phyloP scores from a whole-genome alignment of 768 basidiomycete genomes.

The Filobasidium floriforme region DNA sequence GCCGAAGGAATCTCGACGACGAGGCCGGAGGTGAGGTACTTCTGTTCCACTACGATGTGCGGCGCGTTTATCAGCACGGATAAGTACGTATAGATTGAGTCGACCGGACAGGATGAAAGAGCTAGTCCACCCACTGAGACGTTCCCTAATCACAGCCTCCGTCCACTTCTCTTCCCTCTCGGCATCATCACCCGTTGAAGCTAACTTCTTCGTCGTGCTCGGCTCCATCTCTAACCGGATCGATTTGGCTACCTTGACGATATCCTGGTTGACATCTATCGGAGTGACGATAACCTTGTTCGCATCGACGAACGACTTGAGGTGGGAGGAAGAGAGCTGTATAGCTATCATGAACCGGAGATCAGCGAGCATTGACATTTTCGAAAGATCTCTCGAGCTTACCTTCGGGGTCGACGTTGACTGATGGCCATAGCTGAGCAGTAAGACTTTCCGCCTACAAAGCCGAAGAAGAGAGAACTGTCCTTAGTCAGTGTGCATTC shows the following conservation, averaged over 20 bases:
- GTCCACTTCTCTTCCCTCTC: slow-evolving; percentile 32
- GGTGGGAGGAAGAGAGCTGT: slow-evolving; percentile 27
- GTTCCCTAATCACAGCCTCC: slow-evolving; percentile 32
- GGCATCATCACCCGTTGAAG: slow-evolving; percentile 3
- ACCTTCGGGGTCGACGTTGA: slow-evolving; percentile 33
- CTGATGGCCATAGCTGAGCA: slow-evolving; percentile 36
- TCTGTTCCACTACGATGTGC: slow-evolving; percentile 13
- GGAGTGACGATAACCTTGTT: slow-evolving; percentile 16
- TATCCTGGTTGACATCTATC: slow-evolving; percentile 9
- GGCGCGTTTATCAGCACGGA: not conserved
- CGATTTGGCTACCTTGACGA: slow-evolving; percentile 14
- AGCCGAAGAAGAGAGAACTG: not conserved
- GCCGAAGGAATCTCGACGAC: slow-evolving; percentile 13
- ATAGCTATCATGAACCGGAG: slow-evolving; percentile 13
- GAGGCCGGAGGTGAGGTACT: slow-evolving; percentile 19
- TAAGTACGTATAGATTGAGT: too few relatives aligned
- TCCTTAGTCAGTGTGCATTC: not conserved
- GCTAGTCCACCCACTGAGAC: slow-evolving; percentile 28
- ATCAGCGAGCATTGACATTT: not conserved
- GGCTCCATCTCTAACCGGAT: not conserved
- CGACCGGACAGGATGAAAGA: not conserved
- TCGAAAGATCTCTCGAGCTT: not conserved
- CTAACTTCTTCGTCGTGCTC: not conserved
- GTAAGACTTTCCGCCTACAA: slow-evolving; percentile 9
- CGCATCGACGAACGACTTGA: slow-evolving; percentile 17